A percentile compares a stretch with the other conserved stretches of the same genome.
These are phyloP conservation scores for Incumbomyces lentus DNA, from an alignment of 2,329 filamentous ascomycete species.

Conservation along the genomic window DNA sequence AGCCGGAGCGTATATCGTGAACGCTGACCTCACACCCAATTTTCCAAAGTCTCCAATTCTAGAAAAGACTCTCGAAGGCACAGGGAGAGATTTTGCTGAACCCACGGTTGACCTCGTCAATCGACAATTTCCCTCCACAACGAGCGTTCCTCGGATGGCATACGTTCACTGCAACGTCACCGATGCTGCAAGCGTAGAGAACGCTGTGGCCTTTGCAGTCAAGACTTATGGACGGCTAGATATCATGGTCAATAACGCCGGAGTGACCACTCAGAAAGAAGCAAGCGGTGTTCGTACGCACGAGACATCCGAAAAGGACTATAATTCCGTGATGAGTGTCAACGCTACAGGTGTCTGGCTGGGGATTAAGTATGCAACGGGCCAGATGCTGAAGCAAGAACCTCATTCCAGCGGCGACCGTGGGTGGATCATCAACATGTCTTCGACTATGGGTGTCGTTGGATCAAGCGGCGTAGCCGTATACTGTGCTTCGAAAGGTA, in stretches of 20 bases:
- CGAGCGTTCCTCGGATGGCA: not conserved
- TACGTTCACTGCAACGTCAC: constrained; percentile 16
- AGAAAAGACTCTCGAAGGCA: constrained; percentile 17
- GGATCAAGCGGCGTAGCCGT: constrained; percentile 9
- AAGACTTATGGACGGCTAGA: constrained; percentile 55
- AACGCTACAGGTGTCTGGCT: constrained; percentile 33
- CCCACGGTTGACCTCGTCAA: constrained; percentile 19
- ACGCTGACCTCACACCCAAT: constrained; percentile 28
- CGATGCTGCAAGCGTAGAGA: constrained; percentile 32
- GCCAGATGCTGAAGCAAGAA: constrained; percentile 16
- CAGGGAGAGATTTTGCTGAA: constrained; percentile 7
- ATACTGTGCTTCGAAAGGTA: constrained; percentile 20
- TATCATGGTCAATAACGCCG: constrained; percentile 20
- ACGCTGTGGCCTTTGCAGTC: constrained; percentile 75
- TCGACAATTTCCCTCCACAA: constrained; percentile 8
- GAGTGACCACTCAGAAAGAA: constrained; percentile 1
- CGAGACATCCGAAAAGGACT: constrained; percentile 5
- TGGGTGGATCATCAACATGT: constrained; percentile 29
- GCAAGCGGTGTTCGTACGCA: not conserved
- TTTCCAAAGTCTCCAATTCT: constrained; percentile 15
- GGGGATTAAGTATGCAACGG: constrained; percentile 27
- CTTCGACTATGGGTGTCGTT: constrained; percentile 25
- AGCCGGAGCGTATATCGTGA: constrained; percentile 34
- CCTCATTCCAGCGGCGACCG: constrained; percentile 24
- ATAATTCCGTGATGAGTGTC: constrained; percentile 19